phyloP scores from a whole-genome alignment of 208 protist species.

The Trypanosomatidae sp. region DNA sequence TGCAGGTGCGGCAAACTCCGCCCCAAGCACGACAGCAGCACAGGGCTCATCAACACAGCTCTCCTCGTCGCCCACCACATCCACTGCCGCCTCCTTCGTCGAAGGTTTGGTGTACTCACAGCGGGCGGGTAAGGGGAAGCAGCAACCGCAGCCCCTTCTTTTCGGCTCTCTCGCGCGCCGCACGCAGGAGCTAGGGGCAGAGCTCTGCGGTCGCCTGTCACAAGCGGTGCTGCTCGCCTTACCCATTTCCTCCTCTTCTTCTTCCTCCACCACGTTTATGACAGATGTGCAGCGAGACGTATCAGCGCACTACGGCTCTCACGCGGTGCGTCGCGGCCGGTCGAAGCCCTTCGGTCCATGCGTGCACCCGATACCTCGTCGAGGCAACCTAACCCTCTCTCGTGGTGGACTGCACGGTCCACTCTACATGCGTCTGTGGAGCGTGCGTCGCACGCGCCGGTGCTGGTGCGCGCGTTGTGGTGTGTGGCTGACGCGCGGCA shows the following conservation, averaged over 20 bases:
- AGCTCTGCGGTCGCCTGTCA: constrained; percentile 77
- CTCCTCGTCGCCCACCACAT: neutral
- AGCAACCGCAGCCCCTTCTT: no score
- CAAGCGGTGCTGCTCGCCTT: constrained; percentile 20
- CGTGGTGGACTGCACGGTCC: constrained; percentile 34
- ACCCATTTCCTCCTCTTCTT: neutral
- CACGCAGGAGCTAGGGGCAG: constrained; percentile 55
- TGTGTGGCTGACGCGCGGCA: constrained; percentile 37
- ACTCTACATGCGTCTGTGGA: constrained; percentile 50
- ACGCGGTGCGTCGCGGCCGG: constrained; percentile 50
- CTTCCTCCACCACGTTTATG: constrained; percentile 1
- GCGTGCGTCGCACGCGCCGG: constrained; percentile 22
- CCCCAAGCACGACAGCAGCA: no score
- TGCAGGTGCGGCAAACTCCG: no score
- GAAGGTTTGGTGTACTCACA: constrained; percentile 24
- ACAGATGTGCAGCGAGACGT: constrained; percentile 45
- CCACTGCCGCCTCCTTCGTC: no score
- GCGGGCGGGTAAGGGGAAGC: no score
- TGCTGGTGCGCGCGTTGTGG: constrained; percentile 70
- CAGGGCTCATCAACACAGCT: no score
- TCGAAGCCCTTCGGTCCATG: constrained; percentile 62
- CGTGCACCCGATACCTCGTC: constrained; percentile 25
- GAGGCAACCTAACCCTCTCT: constrained; percentile 3
- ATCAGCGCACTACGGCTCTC: constrained; percentile 78
- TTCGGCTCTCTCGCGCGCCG: constrained; percentile 30